Conservation (phyloP, 1,139 yeast species). For the Yamadazyma kanchanaburiensis region DNA sequence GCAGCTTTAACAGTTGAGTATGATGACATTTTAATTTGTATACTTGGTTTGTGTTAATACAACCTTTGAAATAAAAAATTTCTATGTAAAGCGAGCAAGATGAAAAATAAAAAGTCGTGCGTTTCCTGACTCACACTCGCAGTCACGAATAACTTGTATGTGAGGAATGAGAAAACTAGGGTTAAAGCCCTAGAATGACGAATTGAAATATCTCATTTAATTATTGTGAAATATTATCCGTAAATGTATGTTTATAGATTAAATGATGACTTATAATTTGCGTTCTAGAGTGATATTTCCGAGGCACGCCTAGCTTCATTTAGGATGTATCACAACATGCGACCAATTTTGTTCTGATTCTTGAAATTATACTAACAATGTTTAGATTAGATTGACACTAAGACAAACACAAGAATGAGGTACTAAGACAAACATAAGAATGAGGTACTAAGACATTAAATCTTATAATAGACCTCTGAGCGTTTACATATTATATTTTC, state of each 20-base stretch:
- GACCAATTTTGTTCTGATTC: constrained; percentile 29
- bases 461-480: no score
- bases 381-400: no score
- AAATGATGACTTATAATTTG: constrained; percentile 50
- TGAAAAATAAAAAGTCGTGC: no score
- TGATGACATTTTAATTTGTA: constrained; percentile 26
- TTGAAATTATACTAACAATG: no score
- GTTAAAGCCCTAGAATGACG: constrained; percentile 8
- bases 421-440: no score
- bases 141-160: constrained; percentile 1
- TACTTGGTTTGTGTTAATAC: constrained; percentile 8
- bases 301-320: constrained; percentile 52
- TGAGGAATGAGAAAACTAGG: constrained; percentile 1
- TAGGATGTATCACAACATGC: constrained; percentile 34
- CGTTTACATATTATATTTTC: no score
- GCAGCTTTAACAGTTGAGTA: constrained; percentile 84
- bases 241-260: no score
- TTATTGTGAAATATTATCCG: no score
- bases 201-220: no score
- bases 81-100: constrained; percentile 8
- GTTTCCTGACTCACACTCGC: no score
- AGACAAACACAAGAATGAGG: no score
- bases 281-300: constrained; percentile 43
- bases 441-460: no score
- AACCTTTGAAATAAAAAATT: constrained; percentile 13